Percentiles rank a stretch among this genome's conserved stretches.
Evolutionary conservation across 2,329 filamentous ascomycete species (phyloP).

Genomic region (Clarireedia monteithiana): DNA sequence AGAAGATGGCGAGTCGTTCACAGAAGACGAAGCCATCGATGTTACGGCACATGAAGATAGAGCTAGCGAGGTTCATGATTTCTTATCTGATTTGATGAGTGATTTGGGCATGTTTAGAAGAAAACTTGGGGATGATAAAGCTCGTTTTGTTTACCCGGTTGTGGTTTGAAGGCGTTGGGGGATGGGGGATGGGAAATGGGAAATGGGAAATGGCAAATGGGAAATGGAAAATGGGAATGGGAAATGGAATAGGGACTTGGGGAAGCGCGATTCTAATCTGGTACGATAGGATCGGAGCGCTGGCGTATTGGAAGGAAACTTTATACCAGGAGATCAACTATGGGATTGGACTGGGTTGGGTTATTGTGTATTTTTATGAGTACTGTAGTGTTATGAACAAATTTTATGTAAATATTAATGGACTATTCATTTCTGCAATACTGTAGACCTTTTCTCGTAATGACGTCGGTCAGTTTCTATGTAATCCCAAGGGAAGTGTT

Average conservation of each 20-base stretch:
- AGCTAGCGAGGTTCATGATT: slow-evolving; percentile 65
- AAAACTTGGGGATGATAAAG: slow-evolving; percentile 79
- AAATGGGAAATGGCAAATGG: not conserved
- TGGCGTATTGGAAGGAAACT: too few relatives aligned
- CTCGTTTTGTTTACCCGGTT: slow-evolving; percentile 42
- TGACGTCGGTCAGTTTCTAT: too few relatives aligned
- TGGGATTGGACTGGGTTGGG: not conserved
- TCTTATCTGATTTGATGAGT: slow-evolving; percentile 75
- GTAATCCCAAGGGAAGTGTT: too few relatives aligned
- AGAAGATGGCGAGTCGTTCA: slow-evolving; percentile 31
- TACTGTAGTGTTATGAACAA: not conserved
- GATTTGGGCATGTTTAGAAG: slow-evolving; percentile 74
- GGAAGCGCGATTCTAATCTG: not conserved
- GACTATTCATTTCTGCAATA: not conserved
- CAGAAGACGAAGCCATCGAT: slow-evolving; percentile 51
- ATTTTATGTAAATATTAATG: not conserved
- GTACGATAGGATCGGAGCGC: too few relatives aligned
- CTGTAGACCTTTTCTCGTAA: too few relatives aligned
- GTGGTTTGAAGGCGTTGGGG: not conserved
- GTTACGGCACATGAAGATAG: slow-evolving; percentile 44
- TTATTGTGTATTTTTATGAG: not conserved
- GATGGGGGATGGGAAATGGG: not conserved
- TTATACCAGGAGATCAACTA: not conserved
- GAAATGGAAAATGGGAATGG: not conserved
- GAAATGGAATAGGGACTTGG: not conserved